Conservation (phyloP, 441 rosid species). For the Dalechampia spathulata region DNA sequence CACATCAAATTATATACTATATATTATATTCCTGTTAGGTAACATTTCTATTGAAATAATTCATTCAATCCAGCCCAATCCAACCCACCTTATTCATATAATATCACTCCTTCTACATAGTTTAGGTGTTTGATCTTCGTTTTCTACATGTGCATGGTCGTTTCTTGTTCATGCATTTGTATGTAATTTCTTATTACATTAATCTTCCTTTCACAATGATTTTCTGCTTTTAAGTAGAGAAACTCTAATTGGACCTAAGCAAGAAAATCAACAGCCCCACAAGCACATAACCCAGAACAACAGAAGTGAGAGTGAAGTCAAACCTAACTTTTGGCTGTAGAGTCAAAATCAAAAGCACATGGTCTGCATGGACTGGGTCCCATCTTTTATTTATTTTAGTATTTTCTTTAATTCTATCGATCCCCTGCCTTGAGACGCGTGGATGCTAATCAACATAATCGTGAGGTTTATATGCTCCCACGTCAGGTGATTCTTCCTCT, state of each 20-base stretch:
- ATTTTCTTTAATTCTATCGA: background rate
- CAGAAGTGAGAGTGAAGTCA: background rate
- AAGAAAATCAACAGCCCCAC: background rate
- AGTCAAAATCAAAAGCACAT: slow-evolving; percentile 29
- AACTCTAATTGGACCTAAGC: background rate
- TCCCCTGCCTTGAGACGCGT: slow-evolving; percentile 7
- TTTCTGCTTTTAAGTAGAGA: too few relatives aligned
- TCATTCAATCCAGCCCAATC: too few relatives aligned
- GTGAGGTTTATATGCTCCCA: slow-evolving; percentile 23
- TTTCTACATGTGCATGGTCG: too few relatives aligned
- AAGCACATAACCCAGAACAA: background rate
- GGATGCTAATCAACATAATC: background rate
- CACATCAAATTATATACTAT: too few relatives aligned
- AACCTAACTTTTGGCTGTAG: background rate
- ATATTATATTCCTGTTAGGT: too few relatives aligned
- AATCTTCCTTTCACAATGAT: too few relatives aligned
- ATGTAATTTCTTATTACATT: too few relatives aligned
- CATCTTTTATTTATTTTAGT: background rate
- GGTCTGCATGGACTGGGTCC: slow-evolving; percentile 14
- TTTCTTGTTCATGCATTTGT: too few relatives aligned
- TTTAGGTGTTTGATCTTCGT: too few relatives aligned
- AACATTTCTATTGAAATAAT: too few relatives aligned
- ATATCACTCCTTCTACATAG: too few relatives aligned
- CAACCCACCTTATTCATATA: too few relatives aligned
- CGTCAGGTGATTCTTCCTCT: slow-evolving; percentile 18